Conservation (phyloP, 2,329 filamentous ascomycete genomes). For the Colletotrichum scovillei region DNA sequence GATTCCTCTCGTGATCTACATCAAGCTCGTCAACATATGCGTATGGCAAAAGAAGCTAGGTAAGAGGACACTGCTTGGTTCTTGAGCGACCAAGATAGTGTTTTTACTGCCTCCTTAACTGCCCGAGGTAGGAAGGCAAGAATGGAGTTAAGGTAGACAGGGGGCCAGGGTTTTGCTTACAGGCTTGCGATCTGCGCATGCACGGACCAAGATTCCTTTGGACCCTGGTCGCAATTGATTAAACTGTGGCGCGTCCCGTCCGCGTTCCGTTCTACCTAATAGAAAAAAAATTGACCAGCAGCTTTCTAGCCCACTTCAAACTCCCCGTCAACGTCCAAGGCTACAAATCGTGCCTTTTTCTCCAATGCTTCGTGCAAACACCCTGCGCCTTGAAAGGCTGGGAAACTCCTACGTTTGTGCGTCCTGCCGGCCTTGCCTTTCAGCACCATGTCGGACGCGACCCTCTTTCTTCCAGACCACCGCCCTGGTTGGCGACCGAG, state of each 20-base stretch:
- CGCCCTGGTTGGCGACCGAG: constrained; percentile 1
- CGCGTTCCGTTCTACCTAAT: not conserved
- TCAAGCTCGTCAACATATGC: not conserved
- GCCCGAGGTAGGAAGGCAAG: too few relatives aligned
- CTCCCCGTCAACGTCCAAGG: constrained; percentile 11
- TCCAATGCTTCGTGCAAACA: constrained; percentile 49
- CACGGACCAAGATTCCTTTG: not conserved
- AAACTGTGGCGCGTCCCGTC: constrained; percentile 4
- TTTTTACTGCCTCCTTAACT: too few relatives aligned
- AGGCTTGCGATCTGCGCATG: not conserved
- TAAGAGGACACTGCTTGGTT: not conserved
- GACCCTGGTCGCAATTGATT: constrained; percentile 14
- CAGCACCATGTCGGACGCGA: constrained; percentile 14
- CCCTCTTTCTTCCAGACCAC: constrained; percentile 1
- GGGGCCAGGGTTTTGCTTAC: not conserved
- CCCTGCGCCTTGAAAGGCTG: constrained; percentile 41
- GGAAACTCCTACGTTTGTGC: constrained; percentile 43
- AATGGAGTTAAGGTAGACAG: not conserved
- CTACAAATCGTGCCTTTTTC: constrained; percentile 13
- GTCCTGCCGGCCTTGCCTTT: constrained; percentile 36
- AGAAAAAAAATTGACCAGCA: constrained; percentile 15
- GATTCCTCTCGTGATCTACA: not conserved
- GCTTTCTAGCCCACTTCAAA: not conserved
- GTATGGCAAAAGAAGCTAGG: not conserved
- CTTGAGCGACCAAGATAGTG: too few relatives aligned